phyloP scores from a whole-genome alignment of 495 filamentous ascomycete genomes.

The Penicillium psychrofluorescens region DNA sequence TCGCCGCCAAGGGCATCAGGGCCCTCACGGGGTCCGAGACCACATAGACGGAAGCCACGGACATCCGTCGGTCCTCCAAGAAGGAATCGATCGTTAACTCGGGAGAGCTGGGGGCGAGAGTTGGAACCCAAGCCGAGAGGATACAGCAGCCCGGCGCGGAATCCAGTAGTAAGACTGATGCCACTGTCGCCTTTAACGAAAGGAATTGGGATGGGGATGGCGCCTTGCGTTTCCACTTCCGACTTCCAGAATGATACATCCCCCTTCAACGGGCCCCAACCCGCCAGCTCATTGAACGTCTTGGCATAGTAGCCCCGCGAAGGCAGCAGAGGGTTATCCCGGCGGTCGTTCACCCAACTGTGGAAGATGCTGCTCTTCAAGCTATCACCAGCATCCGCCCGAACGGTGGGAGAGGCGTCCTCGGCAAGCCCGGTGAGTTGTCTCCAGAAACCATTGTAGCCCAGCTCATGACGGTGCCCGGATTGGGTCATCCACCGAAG shows the following conservation, averaged over 20 bases:
- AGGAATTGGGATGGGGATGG: slow-evolving; percentile 63
- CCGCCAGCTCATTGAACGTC: slow-evolving; percentile 72
- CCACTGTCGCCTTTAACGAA: slow-evolving; percentile 62
- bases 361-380: slow-evolving; percentile 82
- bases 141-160: slow-evolving; percentile 57
- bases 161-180: slow-evolving; percentile 58
- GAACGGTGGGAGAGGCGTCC: slow-evolving; percentile 70
- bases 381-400: slow-evolving; percentile 81
- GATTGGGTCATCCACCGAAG: slow-evolving; percentile 59
- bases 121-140: slow-evolving; percentile 50
- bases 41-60: slow-evolving; percentile 82
- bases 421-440: slow-evolving; percentile 71
- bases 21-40: slow-evolving; percentile 82
- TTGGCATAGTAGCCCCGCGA: slow-evolving; percentile 72
- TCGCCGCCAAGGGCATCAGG: slow-evolving; percentile 83
- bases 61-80: slow-evolving; percentile 94
- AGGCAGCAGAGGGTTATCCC: slow-evolving; percentile 79
- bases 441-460: slow-evolving; percentile 77
- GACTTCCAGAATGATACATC: slow-evolving; percentile 88
- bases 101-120: slow-evolving; percentile 51
- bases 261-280: slow-evolving; percentile 74
- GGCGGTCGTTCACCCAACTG: slow-evolving; percentile 68
- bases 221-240: slow-evolving; percentile 72
- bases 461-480: slow-evolving; percentile 63
- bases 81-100: slow-evolving; percentile 89